Base-by-base conservation (phyloP, 2,329 filamentous ascomycete genomes). In the Phialemoniopsis sp. region DNA sequence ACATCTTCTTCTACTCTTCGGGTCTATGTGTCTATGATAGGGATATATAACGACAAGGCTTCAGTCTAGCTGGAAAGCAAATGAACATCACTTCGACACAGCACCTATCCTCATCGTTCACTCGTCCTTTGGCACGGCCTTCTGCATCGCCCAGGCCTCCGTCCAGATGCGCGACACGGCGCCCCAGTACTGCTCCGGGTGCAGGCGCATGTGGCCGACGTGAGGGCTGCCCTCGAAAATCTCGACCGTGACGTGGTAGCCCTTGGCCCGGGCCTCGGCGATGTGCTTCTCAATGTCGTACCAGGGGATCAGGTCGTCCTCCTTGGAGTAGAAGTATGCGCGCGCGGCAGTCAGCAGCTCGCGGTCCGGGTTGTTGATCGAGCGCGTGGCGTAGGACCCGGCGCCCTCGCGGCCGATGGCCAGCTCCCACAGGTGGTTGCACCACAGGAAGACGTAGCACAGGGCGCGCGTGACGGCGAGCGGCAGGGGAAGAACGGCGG, bases 161-260 rank as follows among this genome's bases (percentile, higher is more conserved):
- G 6, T 26, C 21, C 21, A 26, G 21, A 26, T 10, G 21, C 21
- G 21, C 21, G 21, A 26, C 21, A 26, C 21, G 21, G 64, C 56
- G 2, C 47, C 52, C 80, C 80, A 85, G 51, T 85, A 85, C 53
- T 71, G 64, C 26, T 66, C 66, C 1, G 72, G 69, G 40, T 80
- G 70, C 55, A 68, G 59, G 14, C 72, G 63, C 62, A 84, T 73
- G 51, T 84, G 78, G 2, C 75, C 77, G 14, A 81, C 80, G 55
- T 85, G 80, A 2, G 68, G 60, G 36, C 73, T 79, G 4, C 70
- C 73, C 36, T 77, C 67, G 45, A 85, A 85, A 21, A 71, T 50
- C 41, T 76, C 72, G 15, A 65, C 59, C 2, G 66, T 60, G 2
- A 73, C 68, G 16, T 54, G 51, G 46, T 73, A 81, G 0, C 79